A percentile compares a stretch with the other conserved stretches of the same genome.
These are phyloP conservation scores for Fusarium sp. DNA, from an alignment of 2,329 filamentous ascomycete genomes.

Conservation along the genomic window DNA sequence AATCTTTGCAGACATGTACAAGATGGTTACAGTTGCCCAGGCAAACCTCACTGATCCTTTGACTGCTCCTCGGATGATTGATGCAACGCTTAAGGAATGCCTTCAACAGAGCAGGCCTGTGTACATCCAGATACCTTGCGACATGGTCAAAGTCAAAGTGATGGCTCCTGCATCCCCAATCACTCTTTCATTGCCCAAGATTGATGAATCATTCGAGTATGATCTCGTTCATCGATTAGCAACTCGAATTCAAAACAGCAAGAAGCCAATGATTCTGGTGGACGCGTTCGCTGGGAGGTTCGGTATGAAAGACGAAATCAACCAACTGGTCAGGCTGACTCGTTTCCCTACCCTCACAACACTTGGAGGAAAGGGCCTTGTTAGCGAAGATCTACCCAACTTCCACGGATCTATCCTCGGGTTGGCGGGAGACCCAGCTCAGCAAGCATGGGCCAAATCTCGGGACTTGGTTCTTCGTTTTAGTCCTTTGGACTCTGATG, in stretches of 20 bases:
- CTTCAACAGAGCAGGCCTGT: background rate
- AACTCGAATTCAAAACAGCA: background rate
- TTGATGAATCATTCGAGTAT: background rate
- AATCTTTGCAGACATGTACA: slow-evolving; percentile 5
- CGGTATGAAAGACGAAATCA: background rate
- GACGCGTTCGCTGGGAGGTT: background rate
- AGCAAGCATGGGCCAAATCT: background rate
- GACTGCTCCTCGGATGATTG: background rate
- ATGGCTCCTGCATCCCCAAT: background rate
- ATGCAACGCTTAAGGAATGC: background rate
- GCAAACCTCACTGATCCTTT: background rate
- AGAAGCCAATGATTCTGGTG: background rate
- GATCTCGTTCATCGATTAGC: background rate
- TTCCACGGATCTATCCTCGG: background rate
- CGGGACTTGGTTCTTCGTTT: background rate
- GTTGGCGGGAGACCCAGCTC: background rate
- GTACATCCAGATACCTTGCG: slow-evolving; percentile 18
- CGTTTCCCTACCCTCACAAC: background rate
- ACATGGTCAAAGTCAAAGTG: background rate
- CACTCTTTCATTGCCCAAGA: background rate
- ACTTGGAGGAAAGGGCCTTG: background rate
- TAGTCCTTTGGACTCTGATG: background rate
- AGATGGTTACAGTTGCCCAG: slow-evolving; percentile 16
- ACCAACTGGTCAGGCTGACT: background rate
- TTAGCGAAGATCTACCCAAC: background rate